These are phyloP conservation scores for Casuarina equisetifolia DNA, from an alignment of 306 rosid species.

Conservation along the genomic window DNA sequence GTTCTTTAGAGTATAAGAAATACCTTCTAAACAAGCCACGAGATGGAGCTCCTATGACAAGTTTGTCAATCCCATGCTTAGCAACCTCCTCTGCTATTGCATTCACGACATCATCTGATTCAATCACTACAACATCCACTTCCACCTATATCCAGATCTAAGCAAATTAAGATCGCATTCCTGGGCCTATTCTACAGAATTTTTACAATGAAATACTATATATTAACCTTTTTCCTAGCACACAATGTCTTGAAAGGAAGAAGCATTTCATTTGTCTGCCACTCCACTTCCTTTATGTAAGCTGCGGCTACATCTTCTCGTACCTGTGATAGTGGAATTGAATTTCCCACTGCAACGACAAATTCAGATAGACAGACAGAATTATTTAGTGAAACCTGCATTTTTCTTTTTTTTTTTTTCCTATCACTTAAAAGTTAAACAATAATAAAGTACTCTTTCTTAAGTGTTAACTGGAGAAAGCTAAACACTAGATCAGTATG, in stretches of 20 bases:
- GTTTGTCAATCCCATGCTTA: constrained; percentile 49
- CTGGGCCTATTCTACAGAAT: constrained; percentile 13
- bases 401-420: background rate
- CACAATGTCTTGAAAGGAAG: constrained; percentile 79
- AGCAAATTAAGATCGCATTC: constrained; percentile 13
- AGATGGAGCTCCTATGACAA: constrained; percentile 84
- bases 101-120: constrained; percentile 72
- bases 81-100: constrained; percentile 76
- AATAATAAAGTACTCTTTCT: background rate
- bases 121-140: constrained; percentile 62
- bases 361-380: background rate
- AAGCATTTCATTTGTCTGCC: constrained; percentile 59
- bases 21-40: constrained; percentile 75
- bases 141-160: constrained; percentile 56
- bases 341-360: constrained; percentile 70
- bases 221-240: constrained; percentile 62
- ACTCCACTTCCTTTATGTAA: constrained; percentile 63
- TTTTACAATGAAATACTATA: constrained; percentile 25
- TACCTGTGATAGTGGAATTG: constrained; percentile 61
- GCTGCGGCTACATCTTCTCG: constrained; percentile 63
- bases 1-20: constrained; percentile 5
- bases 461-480: background rate
- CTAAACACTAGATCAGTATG: background rate
- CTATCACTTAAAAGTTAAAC: background rate
- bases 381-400: background rate